Evolutionary conservation across 495 filamentous ascomycete species (phyloP).

Genomic region (Annulohypoxylon bovei): DNA sequence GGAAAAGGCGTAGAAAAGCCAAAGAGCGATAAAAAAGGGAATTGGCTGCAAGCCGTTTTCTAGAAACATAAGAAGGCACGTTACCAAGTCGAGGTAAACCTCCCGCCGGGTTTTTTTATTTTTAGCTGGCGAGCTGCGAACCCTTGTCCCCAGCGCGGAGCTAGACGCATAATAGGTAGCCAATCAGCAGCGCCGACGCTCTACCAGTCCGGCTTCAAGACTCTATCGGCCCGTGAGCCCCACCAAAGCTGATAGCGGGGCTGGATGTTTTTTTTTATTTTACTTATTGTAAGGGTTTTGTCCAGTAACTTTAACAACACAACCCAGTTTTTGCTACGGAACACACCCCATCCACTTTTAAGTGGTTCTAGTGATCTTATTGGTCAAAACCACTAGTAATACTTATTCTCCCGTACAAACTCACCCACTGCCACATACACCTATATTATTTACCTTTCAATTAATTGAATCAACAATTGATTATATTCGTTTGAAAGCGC

Average conservation of each 20-base stretch:
- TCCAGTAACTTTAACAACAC: too few relatives aligned
- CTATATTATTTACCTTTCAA: too few relatives aligned
- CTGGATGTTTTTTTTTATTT: neutral
- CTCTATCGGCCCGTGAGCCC: conserved; percentile 23
- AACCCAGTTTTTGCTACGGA: too few relatives aligned
- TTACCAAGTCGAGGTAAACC: neutral
- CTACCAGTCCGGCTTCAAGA: conserved; percentile 8
- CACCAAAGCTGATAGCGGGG: conserved; percentile 31
- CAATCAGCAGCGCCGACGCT: neutral
- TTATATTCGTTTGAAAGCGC: too few relatives aligned
- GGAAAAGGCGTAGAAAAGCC: conserved; percentile 10
- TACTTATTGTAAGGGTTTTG: neutral
- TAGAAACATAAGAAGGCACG: neutral
- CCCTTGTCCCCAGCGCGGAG: neutral
- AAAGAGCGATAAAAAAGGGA: neutral
- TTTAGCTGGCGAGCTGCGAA: neutral
- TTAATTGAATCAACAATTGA: too few relatives aligned
- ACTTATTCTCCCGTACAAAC: too few relatives aligned
- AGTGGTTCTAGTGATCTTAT: too few relatives aligned
- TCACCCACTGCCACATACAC: too few relatives aligned
- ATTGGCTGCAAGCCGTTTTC: conserved; percentile 11
- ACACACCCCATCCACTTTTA: too few relatives aligned
- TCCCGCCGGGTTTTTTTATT: conserved; percentile 11
- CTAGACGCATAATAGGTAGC: neutral
- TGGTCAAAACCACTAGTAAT: too few relatives aligned